Conservation (phyloP, 176 grass and related monocot genomes). For the Oryza longistaminata region DNA sequence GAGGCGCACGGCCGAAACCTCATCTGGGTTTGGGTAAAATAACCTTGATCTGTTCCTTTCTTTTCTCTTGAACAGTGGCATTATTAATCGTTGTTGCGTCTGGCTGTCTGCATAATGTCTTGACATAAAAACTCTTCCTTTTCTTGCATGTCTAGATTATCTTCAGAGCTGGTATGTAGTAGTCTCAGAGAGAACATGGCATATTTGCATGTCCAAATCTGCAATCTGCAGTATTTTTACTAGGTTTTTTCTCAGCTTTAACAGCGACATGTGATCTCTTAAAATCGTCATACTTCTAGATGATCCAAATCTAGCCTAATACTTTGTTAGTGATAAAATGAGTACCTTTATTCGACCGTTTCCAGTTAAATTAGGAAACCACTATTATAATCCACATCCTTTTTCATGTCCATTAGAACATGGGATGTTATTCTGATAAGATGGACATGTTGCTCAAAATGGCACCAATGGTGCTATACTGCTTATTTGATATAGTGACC, state of each 20-base stretch:
- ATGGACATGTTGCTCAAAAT: neutral
- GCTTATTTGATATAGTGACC: too few species aligned
- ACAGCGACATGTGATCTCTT: neutral
- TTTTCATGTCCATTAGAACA: neutral
- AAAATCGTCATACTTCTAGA: neutral
- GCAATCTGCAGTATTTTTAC: too few species aligned
- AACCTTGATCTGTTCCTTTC: too few species aligned
- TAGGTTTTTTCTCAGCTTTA: too few species aligned
- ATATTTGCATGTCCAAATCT: neutral
- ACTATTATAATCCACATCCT: neutral
- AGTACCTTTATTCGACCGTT: neutral
- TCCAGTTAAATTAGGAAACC: neutral
- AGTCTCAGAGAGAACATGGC: neutral
- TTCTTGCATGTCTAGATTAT: neutral
- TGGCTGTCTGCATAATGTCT: too few species aligned
- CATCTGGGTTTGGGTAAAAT: too few species aligned
- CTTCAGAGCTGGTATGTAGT: too few species aligned
- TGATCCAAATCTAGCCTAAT: neutral
- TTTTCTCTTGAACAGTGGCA: too few species aligned
- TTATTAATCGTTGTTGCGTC: too few species aligned
- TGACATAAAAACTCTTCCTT: neutral
- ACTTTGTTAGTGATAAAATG: neutral
- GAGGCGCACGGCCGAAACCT: too few species aligned
- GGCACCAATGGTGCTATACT: neutral
- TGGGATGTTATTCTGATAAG: neutral